phyloP scores from a whole-genome alignment of 768 basidiomycete genomes.

The Neoboletus brunneissimus region DNA sequence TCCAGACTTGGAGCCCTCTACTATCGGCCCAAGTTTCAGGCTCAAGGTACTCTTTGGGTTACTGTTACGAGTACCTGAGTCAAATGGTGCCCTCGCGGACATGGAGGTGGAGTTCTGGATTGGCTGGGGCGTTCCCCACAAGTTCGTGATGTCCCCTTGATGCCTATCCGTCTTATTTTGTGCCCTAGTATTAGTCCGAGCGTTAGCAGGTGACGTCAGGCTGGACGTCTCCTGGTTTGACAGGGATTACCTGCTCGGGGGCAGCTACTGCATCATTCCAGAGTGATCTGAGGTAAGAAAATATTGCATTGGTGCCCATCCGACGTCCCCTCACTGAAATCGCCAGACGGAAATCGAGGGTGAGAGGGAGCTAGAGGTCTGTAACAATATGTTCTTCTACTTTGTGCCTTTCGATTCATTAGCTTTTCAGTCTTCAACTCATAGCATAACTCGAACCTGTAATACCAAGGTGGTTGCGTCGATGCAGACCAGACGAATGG shows the following conservation, averaged over 20 bases:
- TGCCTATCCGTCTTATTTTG: too few species aligned
- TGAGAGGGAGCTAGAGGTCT: neutral
- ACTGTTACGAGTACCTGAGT: neutral
- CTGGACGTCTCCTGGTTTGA: neutral
- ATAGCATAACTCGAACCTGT: too few species aligned
- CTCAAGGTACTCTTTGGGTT: neutral
- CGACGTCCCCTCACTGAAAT: neutral
- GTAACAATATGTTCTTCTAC: neutral
- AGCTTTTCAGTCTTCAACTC: neutral
- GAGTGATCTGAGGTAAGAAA: neutral
- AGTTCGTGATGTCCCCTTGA: neutral
- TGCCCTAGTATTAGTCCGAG: too few species aligned
- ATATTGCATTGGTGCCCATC: too few species aligned
- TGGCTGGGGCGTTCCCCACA: too few species aligned
- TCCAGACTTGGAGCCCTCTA: neutral
- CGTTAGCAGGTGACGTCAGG: neutral
- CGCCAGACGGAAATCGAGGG: neutral
- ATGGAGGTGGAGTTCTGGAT: neutral
- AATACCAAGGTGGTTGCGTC: neutral
- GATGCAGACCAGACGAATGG: neutral
- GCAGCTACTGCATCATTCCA: neutral
- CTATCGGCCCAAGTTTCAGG: neutral
- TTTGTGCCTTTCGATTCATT: too few species aligned
- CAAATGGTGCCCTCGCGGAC: neutral
- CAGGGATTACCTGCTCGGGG: neutral